These are phyloP conservation scores for Rhizopus sp. DNA, from an alignment of 371 early-diverging fungal species.

Conservation along the genomic window DNA sequence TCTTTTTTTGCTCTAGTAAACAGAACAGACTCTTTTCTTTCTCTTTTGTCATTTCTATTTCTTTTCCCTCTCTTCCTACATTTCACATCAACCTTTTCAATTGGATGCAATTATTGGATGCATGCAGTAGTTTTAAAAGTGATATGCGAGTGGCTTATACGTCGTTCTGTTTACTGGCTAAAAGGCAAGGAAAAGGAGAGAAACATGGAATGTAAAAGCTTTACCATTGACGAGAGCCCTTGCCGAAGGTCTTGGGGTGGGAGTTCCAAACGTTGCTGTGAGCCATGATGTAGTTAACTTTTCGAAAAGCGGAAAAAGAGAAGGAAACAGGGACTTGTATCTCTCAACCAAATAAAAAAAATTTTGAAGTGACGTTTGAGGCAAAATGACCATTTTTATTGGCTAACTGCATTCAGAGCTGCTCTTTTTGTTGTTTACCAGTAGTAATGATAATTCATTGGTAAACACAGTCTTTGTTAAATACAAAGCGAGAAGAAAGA, in stretches of 20 bases:
- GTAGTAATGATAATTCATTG: too few relatives aligned
- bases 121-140: background rate
- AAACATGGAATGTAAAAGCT: background rate
- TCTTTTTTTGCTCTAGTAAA: slow-evolving; percentile 3
- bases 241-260: slow-evolving; percentile 95
- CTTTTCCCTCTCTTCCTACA: background rate
- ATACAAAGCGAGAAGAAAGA: too few relatives aligned
- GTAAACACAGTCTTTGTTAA: too few relatives aligned
- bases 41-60: background rate
- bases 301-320: slow-evolving; percentile 25
- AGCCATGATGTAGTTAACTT: slow-evolving; percentile 69
- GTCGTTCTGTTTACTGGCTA: slow-evolving; percentile 3
- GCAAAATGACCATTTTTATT: background rate
- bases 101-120: too few relatives aligned
- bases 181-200: slow-evolving; percentile 2
- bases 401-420: background rate
- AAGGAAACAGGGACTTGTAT: slow-evolving; percentile 14
- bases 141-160: slow-evolving; percentile 24
- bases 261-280: slow-evolving; percentile 97
- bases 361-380: slow-evolving; percentile 6
- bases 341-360: slow-evolving; percentile 9
- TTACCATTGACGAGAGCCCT: slow-evolving; percentile 98
- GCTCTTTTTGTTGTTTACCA: too few relatives aligned
- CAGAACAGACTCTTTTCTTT: background rate
- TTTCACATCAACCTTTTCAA: too few relatives aligned